phyloP scores from a whole-genome alignment of 176 grass and related monocot species.

The Alloteropsis semialata region DNA sequence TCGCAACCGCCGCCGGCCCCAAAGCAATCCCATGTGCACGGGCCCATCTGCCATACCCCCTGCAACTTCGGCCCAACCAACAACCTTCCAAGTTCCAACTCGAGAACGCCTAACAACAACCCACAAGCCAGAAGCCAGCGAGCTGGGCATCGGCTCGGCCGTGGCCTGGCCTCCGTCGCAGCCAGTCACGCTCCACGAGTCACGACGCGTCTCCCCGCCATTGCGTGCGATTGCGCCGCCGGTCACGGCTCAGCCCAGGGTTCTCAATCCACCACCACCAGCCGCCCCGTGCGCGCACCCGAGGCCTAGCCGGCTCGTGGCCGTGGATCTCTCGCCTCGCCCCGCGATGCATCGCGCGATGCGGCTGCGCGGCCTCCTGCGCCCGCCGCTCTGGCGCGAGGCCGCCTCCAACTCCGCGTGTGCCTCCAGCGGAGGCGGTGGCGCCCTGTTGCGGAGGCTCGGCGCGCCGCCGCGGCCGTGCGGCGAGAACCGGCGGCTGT shows the following conservation, averaged over 20 bases:
- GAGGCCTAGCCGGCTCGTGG: constrained; percentile 12
- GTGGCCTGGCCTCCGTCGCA: background rate
- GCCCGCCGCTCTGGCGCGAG: background rate
- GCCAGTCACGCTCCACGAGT: background rate
- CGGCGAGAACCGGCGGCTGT: background rate
- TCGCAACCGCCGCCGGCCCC: no score
- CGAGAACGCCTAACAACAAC: background rate
- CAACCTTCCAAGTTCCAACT: background rate
- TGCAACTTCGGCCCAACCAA: background rate
- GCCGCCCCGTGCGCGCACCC: constrained; percentile 18
- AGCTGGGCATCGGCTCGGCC: background rate
- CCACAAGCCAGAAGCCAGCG: background rate
- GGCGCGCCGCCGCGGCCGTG: background rate
- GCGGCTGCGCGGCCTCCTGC: constrained; percentile 29
- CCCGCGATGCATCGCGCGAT: constrained; percentile 3
- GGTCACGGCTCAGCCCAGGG: background rate
- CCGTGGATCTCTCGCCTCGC: constrained; percentile 16
- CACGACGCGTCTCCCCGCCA: background rate
- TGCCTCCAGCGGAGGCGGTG: background rate
- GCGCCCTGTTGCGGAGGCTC: background rate
- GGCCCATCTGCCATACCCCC: background rate
- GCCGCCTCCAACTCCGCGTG: background rate
- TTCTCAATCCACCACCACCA: background rate
- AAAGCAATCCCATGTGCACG: background rate
- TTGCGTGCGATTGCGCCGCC: constrained; percentile 12